Percentiles rank a stretch among this genome's conserved stretches.
These are phyloP conservation scores for Fraxinus dipetala DNA, from an alignment of 305 asterid species.

Conservation along the genomic window DNA sequence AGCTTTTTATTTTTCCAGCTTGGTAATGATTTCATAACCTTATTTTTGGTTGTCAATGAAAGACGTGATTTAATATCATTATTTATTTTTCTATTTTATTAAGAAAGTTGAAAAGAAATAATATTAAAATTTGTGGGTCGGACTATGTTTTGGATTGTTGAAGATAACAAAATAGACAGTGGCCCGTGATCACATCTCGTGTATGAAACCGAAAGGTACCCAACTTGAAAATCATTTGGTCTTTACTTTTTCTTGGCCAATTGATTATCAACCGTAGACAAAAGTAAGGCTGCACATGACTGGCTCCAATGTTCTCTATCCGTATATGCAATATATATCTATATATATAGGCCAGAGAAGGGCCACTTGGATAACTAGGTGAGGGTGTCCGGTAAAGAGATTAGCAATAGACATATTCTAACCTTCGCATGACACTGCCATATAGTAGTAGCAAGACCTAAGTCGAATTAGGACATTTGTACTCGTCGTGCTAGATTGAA, in stretches of 20 bases:
- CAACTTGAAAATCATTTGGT: conserved; percentile 28
- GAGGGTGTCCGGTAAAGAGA: neutral
- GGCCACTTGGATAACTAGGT: neutral
- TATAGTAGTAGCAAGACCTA: neutral
- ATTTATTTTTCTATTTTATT: neutral
- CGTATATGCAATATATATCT: no score
- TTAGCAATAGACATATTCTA: neutral
- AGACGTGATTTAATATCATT: neutral
- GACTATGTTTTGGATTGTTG: conserved; percentile 23
- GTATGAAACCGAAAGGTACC: conserved; percentile 33
- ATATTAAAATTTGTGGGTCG: conserved; percentile 1
- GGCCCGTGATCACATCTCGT: conserved; percentile 37
- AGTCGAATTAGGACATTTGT: neutral
- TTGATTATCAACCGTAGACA: neutral
- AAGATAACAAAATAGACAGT: conserved; percentile 20
- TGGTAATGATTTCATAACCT: neutral
- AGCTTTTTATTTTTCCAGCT: neutral
- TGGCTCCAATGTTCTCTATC: neutral
- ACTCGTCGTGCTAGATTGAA: neutral
- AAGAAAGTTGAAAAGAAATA: neutral
- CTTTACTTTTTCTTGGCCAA: neutral
- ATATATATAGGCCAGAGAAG: neutral
- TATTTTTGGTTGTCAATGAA: neutral
- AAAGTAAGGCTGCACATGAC: conserved; percentile 1
- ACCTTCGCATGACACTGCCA: neutral